These are phyloP conservation scores for Jaltomata sinuosa DNA, from an alignment of 257 asterid genomes.

Conservation along the genomic window DNA sequence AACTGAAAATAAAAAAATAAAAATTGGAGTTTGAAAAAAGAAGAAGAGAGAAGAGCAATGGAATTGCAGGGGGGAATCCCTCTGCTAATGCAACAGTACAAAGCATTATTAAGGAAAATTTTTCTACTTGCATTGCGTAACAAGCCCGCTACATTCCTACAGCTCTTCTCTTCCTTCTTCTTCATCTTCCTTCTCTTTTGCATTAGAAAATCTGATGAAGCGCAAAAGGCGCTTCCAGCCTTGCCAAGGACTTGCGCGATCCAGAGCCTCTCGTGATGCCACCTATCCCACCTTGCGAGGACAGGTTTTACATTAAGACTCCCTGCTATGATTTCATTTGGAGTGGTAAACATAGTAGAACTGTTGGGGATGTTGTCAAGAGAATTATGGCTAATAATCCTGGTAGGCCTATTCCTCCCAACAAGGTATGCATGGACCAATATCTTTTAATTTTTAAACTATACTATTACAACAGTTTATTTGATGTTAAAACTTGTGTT, in stretches of 20 bases:
- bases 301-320: slow-evolving; percentile 32
- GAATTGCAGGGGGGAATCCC: slow-evolving; percentile 56
- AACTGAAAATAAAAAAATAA: background rate
- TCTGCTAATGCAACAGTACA: slow-evolving; percentile 60
- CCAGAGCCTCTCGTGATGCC: slow-evolving; percentile 49
- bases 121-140: slow-evolving; percentile 61
- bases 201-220: slow-evolving; percentile 51
- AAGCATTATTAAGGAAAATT: slow-evolving; percentile 48
- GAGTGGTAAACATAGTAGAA: slow-evolving; percentile 66
- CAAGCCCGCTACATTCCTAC: slow-evolving; percentile 68
- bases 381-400: slow-evolving; percentile 67
- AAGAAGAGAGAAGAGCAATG: background rate
- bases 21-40: background rate
- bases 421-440: slow-evolving; percentile 31
- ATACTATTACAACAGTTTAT: background rate
- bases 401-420: slow-evolving; percentile 53
- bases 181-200: slow-evolving; percentile 74
- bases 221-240: slow-evolving; percentile 5
- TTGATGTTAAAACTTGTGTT: background rate
- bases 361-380: slow-evolving; percentile 38
- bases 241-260: slow-evolving; percentile 9
- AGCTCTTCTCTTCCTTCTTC: slow-evolving; percentile 70
- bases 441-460: no score
- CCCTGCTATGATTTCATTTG: slow-evolving; percentile 90
- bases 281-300: slow-evolving; percentile 75